Base-by-base conservation (phyloP, 805 yeast genomes). In the Allodekkera sacchari region DNA sequence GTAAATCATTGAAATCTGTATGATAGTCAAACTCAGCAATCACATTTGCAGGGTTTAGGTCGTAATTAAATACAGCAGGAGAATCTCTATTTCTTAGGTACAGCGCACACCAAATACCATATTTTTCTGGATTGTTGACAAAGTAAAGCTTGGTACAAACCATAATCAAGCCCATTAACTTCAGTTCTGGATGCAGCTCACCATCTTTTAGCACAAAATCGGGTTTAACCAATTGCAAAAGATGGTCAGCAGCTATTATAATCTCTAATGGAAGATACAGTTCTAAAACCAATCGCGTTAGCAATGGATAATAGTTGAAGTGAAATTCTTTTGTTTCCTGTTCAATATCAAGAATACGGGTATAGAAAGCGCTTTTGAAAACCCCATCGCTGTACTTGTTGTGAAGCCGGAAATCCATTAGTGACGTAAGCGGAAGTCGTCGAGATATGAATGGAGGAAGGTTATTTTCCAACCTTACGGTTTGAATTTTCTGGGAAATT, bases 251-350 rank as follows among this genome's bases (percentile, higher is more conserved):
- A 18, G 64, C 50, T 0, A 48, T 33, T 17, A 67, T 66, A 3
- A 77, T 43, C 24, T 68, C 69, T 3, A 76, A 61, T 1, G 87
- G 72, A 5, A 77, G 41, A 11, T 68, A 47, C 26, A 68, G 41
- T 26, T 68, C 68, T 4, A 61, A 50, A 4, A 66, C 52, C 1
- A 63, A 36, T 34, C 60, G 59, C 33, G 71, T 55, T 4, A 73
- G 27, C 6, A 68, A 41, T 3, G 71, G 68, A 14, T 50, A 52
- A 37, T 55, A 57, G 34, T 55, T 53, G n/a, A 57, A 30, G 14
- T 35, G 31, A 3, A 22, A 8, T 2, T 30, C 30, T 8, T 26
- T 21, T n/a, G 39, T 30, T 14, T 37, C 41, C 2, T 30, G 22
- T 1, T 6, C 15, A 5, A 33, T 21, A 8, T 24, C 34, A 19